A percentile compares a stretch with the other conserved stretches of the same genome.
Evolutionary conservation across 331 rosid genomes (phyloP).

Genomic region (Malus hybrid): DNA sequence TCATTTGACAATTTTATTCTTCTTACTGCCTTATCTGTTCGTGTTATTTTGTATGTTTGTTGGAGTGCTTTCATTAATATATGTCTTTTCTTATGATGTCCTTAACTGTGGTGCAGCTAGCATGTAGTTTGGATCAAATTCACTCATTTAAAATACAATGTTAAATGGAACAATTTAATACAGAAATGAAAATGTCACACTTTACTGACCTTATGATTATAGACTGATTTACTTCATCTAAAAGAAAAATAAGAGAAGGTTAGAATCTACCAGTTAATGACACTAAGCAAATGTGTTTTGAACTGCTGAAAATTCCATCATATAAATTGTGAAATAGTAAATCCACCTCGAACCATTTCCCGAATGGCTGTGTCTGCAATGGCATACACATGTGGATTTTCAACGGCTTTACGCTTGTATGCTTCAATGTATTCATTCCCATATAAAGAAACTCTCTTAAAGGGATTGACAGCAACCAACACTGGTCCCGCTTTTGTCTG

Average conservation of each 20-base stretch:
- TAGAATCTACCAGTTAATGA: slow-evolving; percentile 20
- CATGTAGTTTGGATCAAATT: neutral
- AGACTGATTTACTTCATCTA: slow-evolving; percentile 98
- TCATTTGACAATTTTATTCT: neutral
- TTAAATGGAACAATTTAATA: neutral
- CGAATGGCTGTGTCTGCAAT: slow-evolving; percentile 87
- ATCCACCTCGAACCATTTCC: slow-evolving; percentile 84
- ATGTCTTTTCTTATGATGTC: neutral
- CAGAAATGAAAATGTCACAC: neutral
- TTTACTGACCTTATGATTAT: slow-evolving; percentile 87
- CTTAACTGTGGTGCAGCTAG: neutral
- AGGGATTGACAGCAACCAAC: slow-evolving; percentile 93
- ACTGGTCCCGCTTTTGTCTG: slow-evolving; percentile 99
- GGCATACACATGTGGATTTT: slow-evolving; percentile 96
- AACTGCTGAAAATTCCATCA: slow-evolving; percentile 15
- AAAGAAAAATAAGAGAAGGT: slow-evolving; percentile 16
- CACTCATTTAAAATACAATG: neutral
- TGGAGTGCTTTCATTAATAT: neutral
- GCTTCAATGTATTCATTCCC: slow-evolving; percentile 81
- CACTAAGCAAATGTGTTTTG: slow-evolving; percentile 3
- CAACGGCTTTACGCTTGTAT: slow-evolving; percentile 58
- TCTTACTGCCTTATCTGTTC: neutral
- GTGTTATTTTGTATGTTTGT: neutral
- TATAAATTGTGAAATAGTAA: slow-evolving; percentile 7
- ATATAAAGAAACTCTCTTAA: slow-evolving; percentile 80